Evolutionary conservation across 306 rosid genomes (phyloP).

Genomic region (Argentina anserina): DNA sequence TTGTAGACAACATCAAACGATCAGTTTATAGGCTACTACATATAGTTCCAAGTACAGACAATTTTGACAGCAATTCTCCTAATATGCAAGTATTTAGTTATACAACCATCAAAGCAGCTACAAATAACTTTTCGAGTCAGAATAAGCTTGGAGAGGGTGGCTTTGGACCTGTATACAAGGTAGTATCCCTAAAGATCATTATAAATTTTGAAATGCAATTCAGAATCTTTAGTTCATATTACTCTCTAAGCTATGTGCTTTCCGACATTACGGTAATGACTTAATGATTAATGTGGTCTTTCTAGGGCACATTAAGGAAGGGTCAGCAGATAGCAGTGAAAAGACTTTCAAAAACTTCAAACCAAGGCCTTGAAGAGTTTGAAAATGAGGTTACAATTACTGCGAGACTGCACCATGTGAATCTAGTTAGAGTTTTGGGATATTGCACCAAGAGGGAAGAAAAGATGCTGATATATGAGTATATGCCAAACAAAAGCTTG

Average conservation of each 20-base stretch:
- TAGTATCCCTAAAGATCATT: background rate
- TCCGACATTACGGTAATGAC: background rate
- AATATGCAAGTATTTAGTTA: slow-evolving; percentile 35
- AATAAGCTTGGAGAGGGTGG: slow-evolving; percentile 55
- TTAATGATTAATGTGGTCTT: slow-evolving; percentile 6
- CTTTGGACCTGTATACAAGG: slow-evolving; percentile 51
- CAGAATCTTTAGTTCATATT: background rate
- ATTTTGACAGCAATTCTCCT: slow-evolving; percentile 20
- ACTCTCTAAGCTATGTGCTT: background rate
- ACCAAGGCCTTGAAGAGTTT: slow-evolving; percentile 45
- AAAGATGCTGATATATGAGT: slow-evolving; percentile 48
- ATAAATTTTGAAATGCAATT: background rate
- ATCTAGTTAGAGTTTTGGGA: slow-evolving; percentile 52
- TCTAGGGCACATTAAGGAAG: slow-evolving; percentile 37
- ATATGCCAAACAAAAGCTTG: slow-evolving; percentile 51
- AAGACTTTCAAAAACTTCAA: slow-evolving; percentile 44
- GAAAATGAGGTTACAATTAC: slow-evolving; percentile 42
- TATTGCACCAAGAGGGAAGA: slow-evolving; percentile 41
- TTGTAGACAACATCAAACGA: background rate
- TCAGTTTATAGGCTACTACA: background rate
- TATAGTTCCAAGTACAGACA: background rate
- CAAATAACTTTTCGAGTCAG: slow-evolving; percentile 44
- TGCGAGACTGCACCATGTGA: slow-evolving; percentile 50
- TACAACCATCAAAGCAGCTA: slow-evolving; percentile 39
- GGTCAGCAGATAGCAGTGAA: slow-evolving; percentile 51